Conservation (phyloP, 2,329 filamentous ascomycete genomes). For the Colletotrichum caudatum region DNA sequence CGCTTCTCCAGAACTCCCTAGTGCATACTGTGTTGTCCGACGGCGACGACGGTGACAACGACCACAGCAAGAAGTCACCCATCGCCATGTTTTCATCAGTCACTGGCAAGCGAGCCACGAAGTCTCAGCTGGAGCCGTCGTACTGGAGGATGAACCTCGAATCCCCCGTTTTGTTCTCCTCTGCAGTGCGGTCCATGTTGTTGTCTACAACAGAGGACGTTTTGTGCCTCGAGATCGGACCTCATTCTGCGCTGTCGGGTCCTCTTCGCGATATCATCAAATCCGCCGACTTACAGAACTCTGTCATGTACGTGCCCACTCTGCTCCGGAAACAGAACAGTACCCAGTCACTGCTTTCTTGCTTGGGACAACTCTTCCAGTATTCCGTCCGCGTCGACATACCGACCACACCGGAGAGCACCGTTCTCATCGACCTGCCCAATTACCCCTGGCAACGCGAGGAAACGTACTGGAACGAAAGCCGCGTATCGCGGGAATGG, state of each 20-base stretch:
- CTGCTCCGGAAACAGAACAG: constrained; percentile 40
- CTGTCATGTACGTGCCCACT: constrained; percentile 42
- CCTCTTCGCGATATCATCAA: constrained; percentile 46
- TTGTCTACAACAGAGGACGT: constrained; percentile 26
- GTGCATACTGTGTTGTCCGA: not conserved
- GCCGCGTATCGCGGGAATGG: constrained; percentile 53
- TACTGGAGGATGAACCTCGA: constrained; percentile 61
- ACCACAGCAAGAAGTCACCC: not conserved
- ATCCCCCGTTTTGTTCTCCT: constrained; percentile 57
- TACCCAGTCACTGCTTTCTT: constrained; percentile 32
- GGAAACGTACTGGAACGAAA: constrained; percentile 36
- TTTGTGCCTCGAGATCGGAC: constrained; percentile 46
- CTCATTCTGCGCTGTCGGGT: constrained; percentile 46
- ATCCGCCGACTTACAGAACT: constrained; percentile 15
- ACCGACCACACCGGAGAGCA: constrained; percentile 8
- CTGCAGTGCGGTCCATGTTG: constrained; percentile 53
- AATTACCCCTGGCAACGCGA: constrained; percentile 22
- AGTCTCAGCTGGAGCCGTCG: constrained; percentile 29
- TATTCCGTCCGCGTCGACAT: constrained; percentile 17
- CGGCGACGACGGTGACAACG: not conserved
- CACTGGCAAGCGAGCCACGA: not conserved
- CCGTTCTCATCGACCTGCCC: constrained; percentile 40
- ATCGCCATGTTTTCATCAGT: not conserved
- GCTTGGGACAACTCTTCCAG: constrained; percentile 42
- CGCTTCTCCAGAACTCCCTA: not conserved